phyloP scores from a whole-genome alignment of 495 filamentous ascomycete species.

The Penicillium ochrochloron region DNA sequence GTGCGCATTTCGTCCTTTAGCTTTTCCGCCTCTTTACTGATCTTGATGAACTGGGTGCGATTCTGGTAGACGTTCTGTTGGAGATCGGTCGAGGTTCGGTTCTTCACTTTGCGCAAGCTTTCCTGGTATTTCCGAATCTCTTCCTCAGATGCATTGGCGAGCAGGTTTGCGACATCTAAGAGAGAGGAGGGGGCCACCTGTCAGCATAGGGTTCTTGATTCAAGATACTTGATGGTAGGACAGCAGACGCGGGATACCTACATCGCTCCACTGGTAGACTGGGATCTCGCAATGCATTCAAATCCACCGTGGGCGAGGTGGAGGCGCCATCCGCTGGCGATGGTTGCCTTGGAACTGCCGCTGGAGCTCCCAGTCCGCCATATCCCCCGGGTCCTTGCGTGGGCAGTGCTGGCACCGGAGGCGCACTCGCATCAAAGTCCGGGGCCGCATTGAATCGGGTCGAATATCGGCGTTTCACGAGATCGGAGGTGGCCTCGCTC shows the following conservation, averaged over 20 bases:
- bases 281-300: constrained; percentile 78
- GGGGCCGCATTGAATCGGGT: constrained; percentile 82
- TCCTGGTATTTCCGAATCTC: constrained; percentile 86
- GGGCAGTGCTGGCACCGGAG: constrained; percentile 67
- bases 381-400: constrained; percentile 55
- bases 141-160: constrained; percentile 91
- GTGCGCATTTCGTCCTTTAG: constrained; percentile 95
- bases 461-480: constrained; percentile 94
- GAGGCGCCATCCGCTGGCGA: constrained; percentile 40
- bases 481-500: constrained; percentile 73
- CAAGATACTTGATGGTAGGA: not conserved
- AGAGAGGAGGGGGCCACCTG: constrained; percentile 6
- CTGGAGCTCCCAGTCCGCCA: constrained; percentile 45
- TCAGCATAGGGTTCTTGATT: constrained; percentile 8
- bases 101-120: constrained; percentile 76
- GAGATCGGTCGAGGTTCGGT: constrained; percentile 82
- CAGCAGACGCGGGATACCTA: constrained; percentile 30
- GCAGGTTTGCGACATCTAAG: constrained; percentile 75
- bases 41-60: constrained; percentile 97
- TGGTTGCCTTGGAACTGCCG: constrained; percentile 53
- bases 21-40: constrained; percentile 98
- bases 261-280: constrained; percentile 70
- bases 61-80: constrained; percentile 98
- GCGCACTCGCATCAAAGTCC: constrained; percentile 66
- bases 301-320: constrained; percentile 60